phyloP scores from a whole-genome alignment of 225 moss, liverwort and hornwort species.

The Anthoceros angustus region DNA sequence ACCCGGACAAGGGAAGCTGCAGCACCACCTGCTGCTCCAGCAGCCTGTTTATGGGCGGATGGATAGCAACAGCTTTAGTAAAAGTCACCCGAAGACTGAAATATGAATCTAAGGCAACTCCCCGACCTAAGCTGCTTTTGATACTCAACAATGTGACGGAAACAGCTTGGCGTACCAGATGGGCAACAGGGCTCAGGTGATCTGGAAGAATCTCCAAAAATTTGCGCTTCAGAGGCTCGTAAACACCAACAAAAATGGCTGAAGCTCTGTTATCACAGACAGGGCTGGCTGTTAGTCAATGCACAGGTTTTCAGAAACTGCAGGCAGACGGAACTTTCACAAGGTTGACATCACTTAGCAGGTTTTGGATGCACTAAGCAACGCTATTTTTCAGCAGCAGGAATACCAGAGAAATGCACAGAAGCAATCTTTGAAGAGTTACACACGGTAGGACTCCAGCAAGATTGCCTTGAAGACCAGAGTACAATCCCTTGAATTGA shows the following conservation, averaged over 20 bases:
- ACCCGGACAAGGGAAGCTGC: constrained; percentile 86
- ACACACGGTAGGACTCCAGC: constrained; percentile 17
- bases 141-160: background rate
- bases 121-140: background rate
- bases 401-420: background rate
- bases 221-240: constrained; percentile 88
- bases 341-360: too few relatives aligned
- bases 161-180: constrained; percentile 35
- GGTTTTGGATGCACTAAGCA: too few relatives aligned
- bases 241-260: constrained; percentile 85
- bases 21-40: constrained; percentile 79
- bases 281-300: background rate
- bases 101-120: background rate
- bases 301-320: background rate
- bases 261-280: constrained; percentile 41
- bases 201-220: constrained; percentile 59
- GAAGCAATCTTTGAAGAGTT: background rate
- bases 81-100: constrained; percentile 12
- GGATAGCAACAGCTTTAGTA: too few relatives aligned
- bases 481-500: constrained; percentile 75
- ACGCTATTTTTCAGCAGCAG: background rate
- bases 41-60: constrained; percentile 17
- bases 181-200: constrained; percentile 78
- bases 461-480: constrained; percentile 92
- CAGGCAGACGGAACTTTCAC: too few relatives aligned